A percentile compares a stretch with the other conserved stretches of the same genome.
Evolutionary conservation across 805 yeast genomes (phyloP).

Genomic region (Ogataea philodendri): DNA sequence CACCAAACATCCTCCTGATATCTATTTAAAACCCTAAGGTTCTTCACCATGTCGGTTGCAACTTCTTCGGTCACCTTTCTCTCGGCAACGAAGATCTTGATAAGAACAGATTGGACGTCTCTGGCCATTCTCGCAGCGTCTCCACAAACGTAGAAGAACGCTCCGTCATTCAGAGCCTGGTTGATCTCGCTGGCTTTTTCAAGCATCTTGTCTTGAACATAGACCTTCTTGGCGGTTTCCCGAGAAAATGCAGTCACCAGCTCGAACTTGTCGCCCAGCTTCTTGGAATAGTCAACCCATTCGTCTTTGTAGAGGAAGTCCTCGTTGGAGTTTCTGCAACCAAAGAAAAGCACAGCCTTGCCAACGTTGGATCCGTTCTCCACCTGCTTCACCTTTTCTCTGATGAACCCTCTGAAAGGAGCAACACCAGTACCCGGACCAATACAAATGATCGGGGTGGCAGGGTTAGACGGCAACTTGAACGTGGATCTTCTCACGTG

Average conservation of each 20-base stretch:
- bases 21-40: constrained; percentile 76
- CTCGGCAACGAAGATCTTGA: constrained; percentile 57
- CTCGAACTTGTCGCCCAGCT: constrained; percentile 61
- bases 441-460: constrained; percentile 81
- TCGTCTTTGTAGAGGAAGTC: constrained; percentile 87
- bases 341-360: constrained; percentile 74
- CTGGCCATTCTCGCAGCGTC: constrained; percentile 96
- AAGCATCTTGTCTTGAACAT: constrained; percentile 78
- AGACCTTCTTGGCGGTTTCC: constrained; percentile 60
- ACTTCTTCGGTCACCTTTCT: constrained; percentile 63
- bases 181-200: constrained; percentile 55
- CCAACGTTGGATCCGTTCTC: constrained; percentile 58
- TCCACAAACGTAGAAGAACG: constrained; percentile 93
- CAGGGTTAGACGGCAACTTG: constrained; percentile 84
- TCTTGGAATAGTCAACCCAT: constrained; percentile 74
- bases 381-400: constrained; percentile 71
- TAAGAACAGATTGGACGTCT: constrained; percentile 76
- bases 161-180: constrained; percentile 61
- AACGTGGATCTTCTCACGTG: constrained; percentile 94
- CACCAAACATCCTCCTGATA: constrained; percentile 99
- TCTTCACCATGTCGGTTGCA: constrained; percentile 75
- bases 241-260: constrained; percentile 86
- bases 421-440: constrained; percentile 99
- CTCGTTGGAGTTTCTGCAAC: constrained; percentile 75
- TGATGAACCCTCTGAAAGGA: constrained; percentile 92